A percentile compares a stretch with the other conserved stretches of the same genome.
Evolutionary conservation across 768 basidiomycete species (phyloP).

Genomic region (Polyporus arcularius): DNA sequence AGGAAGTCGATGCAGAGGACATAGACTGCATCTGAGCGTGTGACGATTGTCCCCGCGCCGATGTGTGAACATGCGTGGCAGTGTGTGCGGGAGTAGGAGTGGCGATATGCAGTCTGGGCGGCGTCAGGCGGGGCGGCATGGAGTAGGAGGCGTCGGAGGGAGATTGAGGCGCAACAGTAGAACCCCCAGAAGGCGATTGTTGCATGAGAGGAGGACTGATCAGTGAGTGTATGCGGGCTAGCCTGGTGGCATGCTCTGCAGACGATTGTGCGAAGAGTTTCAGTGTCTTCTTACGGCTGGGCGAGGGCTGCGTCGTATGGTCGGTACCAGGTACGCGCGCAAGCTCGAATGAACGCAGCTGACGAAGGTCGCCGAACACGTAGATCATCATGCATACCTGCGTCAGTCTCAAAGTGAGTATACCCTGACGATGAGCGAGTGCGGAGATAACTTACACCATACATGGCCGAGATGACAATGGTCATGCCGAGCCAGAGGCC

Average conservation of each 20-base stretch:
- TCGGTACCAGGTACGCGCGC: slow-evolving; percentile 36
- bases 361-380: slow-evolving; percentile 76
- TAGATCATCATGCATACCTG: slow-evolving; percentile 73
- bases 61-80: slow-evolving; percentile 7
- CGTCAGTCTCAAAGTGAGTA: background rate
- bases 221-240: background rate
- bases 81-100: slow-evolving; percentile 9
- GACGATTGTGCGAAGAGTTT: slow-evolving; percentile 9
- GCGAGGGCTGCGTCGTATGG: background rate
- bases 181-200: background rate
- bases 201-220: slow-evolving; percentile 1
- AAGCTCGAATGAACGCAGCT: slow-evolving; percentile 79
- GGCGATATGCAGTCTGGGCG: slow-evolving; percentile 8
- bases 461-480: slow-evolving; percentile 59
- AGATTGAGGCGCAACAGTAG: background rate
- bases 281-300: background rate
- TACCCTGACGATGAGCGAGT: background rate
- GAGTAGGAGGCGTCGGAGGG: background rate
- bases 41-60: background rate
- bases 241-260: background rate
- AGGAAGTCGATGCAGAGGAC: slow-evolving; percentile 3
- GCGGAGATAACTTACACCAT: slow-evolving; percentile 50
- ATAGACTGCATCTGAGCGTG: slow-evolving; percentile 3
- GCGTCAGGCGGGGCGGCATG: background rate
- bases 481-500: slow-evolving; percentile 73